Evolutionary conservation across 805 yeast genomes (phyloP).

Genomic region (Lipomyces chichibuensis): DNA sequence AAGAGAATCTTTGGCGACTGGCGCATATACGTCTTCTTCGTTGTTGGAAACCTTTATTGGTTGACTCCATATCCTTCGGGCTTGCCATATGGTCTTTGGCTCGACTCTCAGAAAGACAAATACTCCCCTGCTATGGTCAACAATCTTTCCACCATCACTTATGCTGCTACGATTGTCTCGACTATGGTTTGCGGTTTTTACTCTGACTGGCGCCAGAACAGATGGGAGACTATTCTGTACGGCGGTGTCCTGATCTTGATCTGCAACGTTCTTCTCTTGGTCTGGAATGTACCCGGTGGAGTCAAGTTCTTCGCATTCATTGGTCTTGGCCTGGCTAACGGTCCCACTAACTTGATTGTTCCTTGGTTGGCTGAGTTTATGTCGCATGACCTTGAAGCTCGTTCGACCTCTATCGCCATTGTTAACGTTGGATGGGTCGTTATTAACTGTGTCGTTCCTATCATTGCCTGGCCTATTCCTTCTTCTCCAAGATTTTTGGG

Average conservation of each 20-base stretch:
- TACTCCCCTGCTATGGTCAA: conserved; percentile 41
- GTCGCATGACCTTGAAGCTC: conserved; percentile 30
- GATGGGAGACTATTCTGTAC: conserved; percentile 25
- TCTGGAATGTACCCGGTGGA: conserved; percentile 57
- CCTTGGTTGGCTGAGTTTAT: conserved; percentile 32
- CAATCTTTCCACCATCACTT: conserved; percentile 59
- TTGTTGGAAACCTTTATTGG: conserved; percentile 24
- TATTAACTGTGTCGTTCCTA: conserved; percentile 28
- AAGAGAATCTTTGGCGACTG: conserved; percentile 28
- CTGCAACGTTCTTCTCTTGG: conserved; percentile 53
- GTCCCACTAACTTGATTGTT: conserved; percentile 31
- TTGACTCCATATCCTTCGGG: conserved; percentile 33
- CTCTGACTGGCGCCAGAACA: conserved; percentile 50
- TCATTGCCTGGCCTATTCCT: conserved; percentile 29
- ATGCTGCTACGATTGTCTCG: conserved; percentile 59
- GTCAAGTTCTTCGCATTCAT: conserved; percentile 63
- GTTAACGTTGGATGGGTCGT: conserved; percentile 33
- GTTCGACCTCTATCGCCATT: conserved; percentile 28
- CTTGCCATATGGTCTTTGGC: conserved; percentile 28
- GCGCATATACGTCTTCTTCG: conserved; percentile 26
- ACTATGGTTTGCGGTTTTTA: conserved; percentile 33
- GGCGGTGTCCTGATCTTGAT: conserved; percentile 24
- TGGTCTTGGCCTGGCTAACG: conserved; percentile 31
- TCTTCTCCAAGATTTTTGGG: conserved; percentile 20
- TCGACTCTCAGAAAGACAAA: conserved; percentile 1